These are phyloP conservation scores for Fusarium poae DNA, from an alignment of 2,329 filamentous ascomycete genomes.

Conservation along the genomic window DNA sequence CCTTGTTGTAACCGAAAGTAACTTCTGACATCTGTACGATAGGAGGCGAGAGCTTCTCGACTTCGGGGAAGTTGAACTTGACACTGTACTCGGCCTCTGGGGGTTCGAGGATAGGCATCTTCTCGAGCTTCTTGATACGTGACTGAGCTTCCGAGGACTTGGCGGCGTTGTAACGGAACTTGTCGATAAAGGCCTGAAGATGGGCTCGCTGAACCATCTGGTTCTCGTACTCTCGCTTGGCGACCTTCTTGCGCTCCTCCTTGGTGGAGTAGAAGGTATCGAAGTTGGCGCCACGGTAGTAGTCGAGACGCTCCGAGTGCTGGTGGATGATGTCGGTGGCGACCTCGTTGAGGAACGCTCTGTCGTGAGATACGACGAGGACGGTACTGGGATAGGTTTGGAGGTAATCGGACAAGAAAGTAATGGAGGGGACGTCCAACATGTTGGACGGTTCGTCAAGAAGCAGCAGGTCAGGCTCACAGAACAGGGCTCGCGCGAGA, in stretches of 20 bases:
- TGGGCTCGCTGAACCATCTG: slow-evolving; percentile 95
- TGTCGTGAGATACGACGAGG: slow-evolving; percentile 97
- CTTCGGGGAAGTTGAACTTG: slow-evolving; percentile 96
- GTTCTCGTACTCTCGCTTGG: slow-evolving; percentile 97
- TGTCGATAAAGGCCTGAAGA: slow-evolving; percentile 98
- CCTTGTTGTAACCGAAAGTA: slow-evolving; percentile 86
- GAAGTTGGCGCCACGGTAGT: slow-evolving; percentile 98
- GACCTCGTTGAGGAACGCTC: slow-evolving; percentile 98
- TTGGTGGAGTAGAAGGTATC: slow-evolving; percentile 97
- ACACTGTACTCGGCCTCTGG: slow-evolving; percentile 96
- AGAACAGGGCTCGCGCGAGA: slow-evolving; percentile 94
- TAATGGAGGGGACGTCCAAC: slow-evolving; percentile 99
- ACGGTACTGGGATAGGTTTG: slow-evolving; percentile 95
- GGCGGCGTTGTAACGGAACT: slow-evolving; percentile 98
- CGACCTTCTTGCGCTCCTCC: slow-evolving; percentile 96
- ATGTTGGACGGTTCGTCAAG: slow-evolving; percentile 99
- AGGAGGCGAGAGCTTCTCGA: slow-evolving; percentile 96
- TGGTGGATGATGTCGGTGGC: slow-evolving; percentile 99
- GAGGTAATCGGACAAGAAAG: slow-evolving; percentile 96
- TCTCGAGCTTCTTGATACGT: slow-evolving; percentile 98
- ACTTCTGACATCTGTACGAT: slow-evolving; percentile 98
- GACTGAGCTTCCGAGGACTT: slow-evolving; percentile 99
- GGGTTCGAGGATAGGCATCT: slow-evolving; percentile 90
- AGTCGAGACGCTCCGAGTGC: slow-evolving; percentile 95
- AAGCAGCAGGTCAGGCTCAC: slow-evolving; percentile 93